A percentile compares a stretch with the other conserved stretches of the same genome.
Conservation (phyloP, 1,284 basidiomycete species). For the Malassezia sympodialis region DNA sequence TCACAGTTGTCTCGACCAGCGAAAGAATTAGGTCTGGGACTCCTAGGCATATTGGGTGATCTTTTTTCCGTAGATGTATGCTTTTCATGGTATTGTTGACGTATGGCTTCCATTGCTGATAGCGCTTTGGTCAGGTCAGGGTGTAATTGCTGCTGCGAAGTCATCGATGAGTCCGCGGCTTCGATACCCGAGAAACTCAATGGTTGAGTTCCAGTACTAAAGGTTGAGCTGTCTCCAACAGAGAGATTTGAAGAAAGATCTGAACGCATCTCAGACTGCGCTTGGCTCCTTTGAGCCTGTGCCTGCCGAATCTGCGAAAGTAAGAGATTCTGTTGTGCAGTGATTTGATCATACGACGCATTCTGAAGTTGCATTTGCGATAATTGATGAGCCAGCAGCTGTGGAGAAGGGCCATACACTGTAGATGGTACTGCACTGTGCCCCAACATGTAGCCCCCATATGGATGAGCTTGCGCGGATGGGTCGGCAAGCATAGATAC, state of each 20-base stretch:
- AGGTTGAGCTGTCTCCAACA: not conserved
- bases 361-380: conserved; percentile 10
- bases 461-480: not conserved
- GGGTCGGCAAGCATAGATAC: conserved; percentile 1
- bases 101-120: conserved; percentile 2
- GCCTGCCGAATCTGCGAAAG: conserved; percentile 12
- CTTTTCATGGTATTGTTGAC: not conserved
- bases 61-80: not conserved
- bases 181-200: not conserved
- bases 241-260: not conserved
- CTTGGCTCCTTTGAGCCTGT: conserved; percentile 1
- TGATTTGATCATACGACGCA: conserved; percentile 9
- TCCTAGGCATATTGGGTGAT: not conserved
- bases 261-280: not conserved
- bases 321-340: conserved; percentile 11
- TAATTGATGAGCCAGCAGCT: conserved; percentile 6
- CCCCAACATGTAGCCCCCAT: not conserved
- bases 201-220: not conserved
- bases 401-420: not conserved
- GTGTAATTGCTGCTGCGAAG: not conserved
- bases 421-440: not conserved
- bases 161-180: not conserved
- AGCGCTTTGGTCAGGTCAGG: conserved; percentile 5
- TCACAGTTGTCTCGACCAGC: conserved; percentile 1
- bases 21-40: conserved; percentile 1